Base-by-base conservation (phyloP, 345 rosid genomes). In the Brassica carinata region DNA sequence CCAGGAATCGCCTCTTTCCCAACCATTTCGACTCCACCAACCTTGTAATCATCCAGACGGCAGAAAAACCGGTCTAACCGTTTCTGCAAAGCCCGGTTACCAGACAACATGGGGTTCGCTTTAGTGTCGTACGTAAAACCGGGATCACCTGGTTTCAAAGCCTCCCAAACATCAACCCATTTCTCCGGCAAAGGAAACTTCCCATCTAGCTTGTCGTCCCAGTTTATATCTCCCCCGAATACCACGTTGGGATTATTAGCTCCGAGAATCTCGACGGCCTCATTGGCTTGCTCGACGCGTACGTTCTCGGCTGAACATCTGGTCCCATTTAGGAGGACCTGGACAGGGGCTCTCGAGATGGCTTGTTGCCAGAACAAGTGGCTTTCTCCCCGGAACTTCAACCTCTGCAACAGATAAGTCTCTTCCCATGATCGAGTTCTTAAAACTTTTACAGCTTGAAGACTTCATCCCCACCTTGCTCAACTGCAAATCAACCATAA, bases 331-430 rank as follows among this genome's bases (percentile, higher is more conserved):
- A 15, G 99, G 98, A 33, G 99, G 98, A 27, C 76, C 88, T 10
- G 97, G 45, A 38, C 89, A 86, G 13, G 99, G 98, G 77, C 99
- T 96, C 84, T 96, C 99, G 0, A 96, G 99, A 89, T 96, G 99
- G 87, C 96, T 92, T 0, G 98, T 96, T 64, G 97, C 97, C 68
- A 96, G 79, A 77, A 91, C 85, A 61, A 96, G 80, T 0, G 90
- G 75, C 70, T 85, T 90, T 72, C 70, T 83, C 23, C 88, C 94
- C 15, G 63, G 79, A 43, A 86, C 84, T 87, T 92, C 88, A 75
- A 92, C 85, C 84, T 96, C 92, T 7, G 93, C 85, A 17, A 82
- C 64, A 73, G 92, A 90, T 26, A 96, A 87, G 34, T 93, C 99
- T 84, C 99, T 86, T 73, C 97, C 99, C 99, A 96, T 93, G 7